Conservation (phyloP, 345 rosid species). For the Gynandropsis gynandra region DNA sequence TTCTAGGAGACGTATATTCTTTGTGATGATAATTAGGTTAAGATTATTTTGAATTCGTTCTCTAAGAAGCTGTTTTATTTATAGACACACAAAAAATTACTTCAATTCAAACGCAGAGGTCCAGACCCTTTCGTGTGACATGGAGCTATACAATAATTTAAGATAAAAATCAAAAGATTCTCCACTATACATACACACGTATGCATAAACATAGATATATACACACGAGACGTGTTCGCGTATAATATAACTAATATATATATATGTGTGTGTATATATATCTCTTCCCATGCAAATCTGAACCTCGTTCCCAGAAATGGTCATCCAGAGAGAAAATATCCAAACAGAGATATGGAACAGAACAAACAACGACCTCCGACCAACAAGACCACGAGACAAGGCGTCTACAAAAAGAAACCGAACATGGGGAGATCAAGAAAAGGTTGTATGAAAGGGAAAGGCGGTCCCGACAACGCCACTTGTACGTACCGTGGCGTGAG, state of each 20-base stretch:
- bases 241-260: too few relatives aligned
- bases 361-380: slow-evolving; percentile 24
- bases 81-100: too few relatives aligned
- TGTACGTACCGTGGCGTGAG: slow-evolving; percentile 49
- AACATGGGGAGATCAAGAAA: slow-evolving; percentile 50
- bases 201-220: slow-evolving; percentile 16
- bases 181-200: slow-evolving; percentile 22
- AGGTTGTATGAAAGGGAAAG: slow-evolving; percentile 69
- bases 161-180: slow-evolving; percentile 13
- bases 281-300: neutral
- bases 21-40: too few relatives aligned
- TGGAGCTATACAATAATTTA: slow-evolving; percentile 4
- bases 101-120: too few relatives aligned
- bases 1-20: too few relatives aligned
- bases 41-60: too few relatives aligned
- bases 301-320: neutral
- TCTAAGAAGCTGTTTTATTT: too few relatives aligned
- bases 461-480: slow-evolving; percentile 58
- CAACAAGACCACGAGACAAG: neutral
- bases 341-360: slow-evolving; percentile 13
- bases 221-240: slow-evolving; percentile 22
- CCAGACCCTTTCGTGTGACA: slow-evolving; percentile 25
- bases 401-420: slow-evolving; percentile 22
- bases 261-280: slow-evolving; percentile 16
- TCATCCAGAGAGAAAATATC: too few relatives aligned